phyloP scores from a whole-genome alignment of 208 protist species.

The Trypanosoma platydactyli region DNA sequence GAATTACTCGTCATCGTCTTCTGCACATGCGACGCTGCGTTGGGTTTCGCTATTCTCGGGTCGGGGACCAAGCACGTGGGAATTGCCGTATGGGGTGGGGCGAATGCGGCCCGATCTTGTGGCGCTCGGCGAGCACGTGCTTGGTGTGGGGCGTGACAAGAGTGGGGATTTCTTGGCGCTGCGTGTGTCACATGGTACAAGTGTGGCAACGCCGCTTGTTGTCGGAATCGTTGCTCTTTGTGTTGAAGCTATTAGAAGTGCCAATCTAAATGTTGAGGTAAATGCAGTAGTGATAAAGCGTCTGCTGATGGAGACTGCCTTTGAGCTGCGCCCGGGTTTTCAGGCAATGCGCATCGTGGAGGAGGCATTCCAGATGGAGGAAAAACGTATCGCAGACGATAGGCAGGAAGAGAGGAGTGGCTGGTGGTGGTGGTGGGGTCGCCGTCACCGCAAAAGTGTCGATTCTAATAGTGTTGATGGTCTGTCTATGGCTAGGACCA shows the following conservation, averaged over 20 bases:
- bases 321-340: slow-evolving; percentile 11
- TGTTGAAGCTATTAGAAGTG: slow-evolving; percentile 41
- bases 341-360: slow-evolving; percentile 13
- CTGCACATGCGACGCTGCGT: neutral
- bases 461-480: slow-evolving; percentile 10
- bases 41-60: slow-evolving; percentile 90
- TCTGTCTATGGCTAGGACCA: slow-evolving; percentile 31
- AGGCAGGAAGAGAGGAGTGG: neutral
- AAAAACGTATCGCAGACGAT: neutral
- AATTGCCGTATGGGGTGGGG: slow-evolving; percentile 92
- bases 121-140: slow-evolving; percentile 71
- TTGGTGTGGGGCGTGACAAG: slow-evolving; percentile 22
- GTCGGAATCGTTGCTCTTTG: slow-evolving; percentile 91
- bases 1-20: neutral
- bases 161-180: slow-evolving; percentile 16
- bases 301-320: slow-evolving; percentile 35
- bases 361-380: slow-evolving; percentile 7
- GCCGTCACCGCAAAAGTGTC: neutral
- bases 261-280: neutral
- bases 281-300: slow-evolving; percentile 33
- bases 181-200: slow-evolving; percentile 90
- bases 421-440: neutral
- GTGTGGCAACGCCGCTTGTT: slow-evolving; percentile 94
- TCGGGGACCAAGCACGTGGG: slow-evolving; percentile 93
- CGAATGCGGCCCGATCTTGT: slow-evolving; percentile 97